Conservation (phyloP, 768 basidiomycete genomes). For the Pleurotus salmoneostramineus region DNA sequence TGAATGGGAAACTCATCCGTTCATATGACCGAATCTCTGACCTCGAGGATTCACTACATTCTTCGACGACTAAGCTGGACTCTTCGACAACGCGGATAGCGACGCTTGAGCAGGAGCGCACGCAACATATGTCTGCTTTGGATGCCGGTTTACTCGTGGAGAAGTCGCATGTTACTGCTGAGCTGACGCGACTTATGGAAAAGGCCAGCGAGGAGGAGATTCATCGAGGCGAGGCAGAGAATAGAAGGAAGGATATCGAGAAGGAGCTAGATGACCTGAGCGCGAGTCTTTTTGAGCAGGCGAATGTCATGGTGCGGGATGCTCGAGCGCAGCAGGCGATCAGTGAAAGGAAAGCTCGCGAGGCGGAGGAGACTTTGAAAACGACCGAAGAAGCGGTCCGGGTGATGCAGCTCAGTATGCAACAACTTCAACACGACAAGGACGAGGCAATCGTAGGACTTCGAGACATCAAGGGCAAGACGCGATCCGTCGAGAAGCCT, state of each 20-base stretch:
- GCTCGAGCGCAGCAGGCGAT: conserved; percentile 64
- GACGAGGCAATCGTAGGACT: conserved; percentile 54
- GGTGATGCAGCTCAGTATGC: conserved; percentile 83
- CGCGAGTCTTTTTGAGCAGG: conserved; percentile 84
- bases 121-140: conserved; percentile 83
- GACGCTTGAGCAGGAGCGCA: conserved; percentile 80
- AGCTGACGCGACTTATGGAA: conserved; percentile 92
- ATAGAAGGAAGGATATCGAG: conserved; percentile 79
- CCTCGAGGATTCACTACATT: conserved; percentile 86
- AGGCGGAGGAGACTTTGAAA: conserved; percentile 72
- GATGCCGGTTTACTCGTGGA: conserved; percentile 93
- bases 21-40: conserved; percentile 91
- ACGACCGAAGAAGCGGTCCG: conserved; percentile 86
- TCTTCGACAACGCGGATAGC: conserved; percentile 63
- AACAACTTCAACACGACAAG: conserved; percentile 64
- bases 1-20: conserved; percentile 90
- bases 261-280: conserved; percentile 94
- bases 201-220: conserved; percentile 94
- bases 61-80: conserved; percentile 55
- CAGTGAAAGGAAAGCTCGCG: conserved; percentile 73
- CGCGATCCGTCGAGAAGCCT: conserved; percentile 56
- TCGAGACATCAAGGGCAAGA: conserved; percentile 57
- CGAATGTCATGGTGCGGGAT: conserved; percentile 97
- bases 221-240: conserved; percentile 86
- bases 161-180: conserved; percentile 82